phyloP scores from a whole-genome alignment of 331 rosid genomes.

The Quercus phellos region DNA sequence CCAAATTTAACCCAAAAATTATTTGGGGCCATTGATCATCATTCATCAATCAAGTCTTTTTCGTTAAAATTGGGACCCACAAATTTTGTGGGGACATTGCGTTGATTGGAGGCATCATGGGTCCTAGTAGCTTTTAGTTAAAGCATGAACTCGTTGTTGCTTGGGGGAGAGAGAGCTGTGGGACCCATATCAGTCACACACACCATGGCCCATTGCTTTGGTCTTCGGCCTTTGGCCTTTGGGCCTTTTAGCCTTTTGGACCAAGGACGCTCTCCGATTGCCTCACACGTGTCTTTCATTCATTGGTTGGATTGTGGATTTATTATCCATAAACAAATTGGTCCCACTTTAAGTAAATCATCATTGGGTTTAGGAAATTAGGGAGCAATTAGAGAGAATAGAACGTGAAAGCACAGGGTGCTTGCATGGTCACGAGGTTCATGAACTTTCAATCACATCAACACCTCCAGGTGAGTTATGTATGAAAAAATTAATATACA shows the following conservation, averaged over 20 bases:
- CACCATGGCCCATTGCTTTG: not conserved
- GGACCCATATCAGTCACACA: not conserved
- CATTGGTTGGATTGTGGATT: no score
- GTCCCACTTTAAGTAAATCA: no score
- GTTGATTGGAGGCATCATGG: not conserved
- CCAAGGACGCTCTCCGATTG: no score
- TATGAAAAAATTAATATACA: no score
- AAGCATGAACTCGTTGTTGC: slow-evolving; percentile 16
- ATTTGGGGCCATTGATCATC: not conserved
- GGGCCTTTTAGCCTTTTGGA: no score
- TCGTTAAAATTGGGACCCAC: not conserved
- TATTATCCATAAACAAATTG: no score
- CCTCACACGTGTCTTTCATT: no score
- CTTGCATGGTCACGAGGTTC: no score
- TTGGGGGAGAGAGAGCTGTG: not conserved
- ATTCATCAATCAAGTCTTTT: not conserved
- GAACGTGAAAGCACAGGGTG: not conserved
- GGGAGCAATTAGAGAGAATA: not conserved
- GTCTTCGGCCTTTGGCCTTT: not conserved
- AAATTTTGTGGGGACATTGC: not conserved
- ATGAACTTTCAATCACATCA: no score
- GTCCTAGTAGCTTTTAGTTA: slow-evolving; percentile 16
- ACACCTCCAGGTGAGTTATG: no score
- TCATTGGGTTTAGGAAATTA: not conserved
- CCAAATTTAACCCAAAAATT: not conserved